Conservation (phyloP, 768 basidiomycete species). For the Termitomyces sp. region DNA sequence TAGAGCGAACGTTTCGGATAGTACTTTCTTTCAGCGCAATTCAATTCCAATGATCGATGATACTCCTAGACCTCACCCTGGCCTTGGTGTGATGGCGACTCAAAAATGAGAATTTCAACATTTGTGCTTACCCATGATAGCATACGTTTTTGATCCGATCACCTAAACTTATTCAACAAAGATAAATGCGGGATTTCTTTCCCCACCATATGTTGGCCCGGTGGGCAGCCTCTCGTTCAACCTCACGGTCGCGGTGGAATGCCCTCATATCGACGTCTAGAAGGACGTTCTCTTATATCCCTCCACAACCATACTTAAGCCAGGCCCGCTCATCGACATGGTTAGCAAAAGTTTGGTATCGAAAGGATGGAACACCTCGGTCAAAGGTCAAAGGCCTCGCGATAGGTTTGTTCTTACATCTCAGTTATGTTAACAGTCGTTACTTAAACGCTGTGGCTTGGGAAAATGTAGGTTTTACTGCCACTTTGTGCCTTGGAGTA, state of each 20-base stretch:
- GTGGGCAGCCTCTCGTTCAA: conserved; percentile 22
- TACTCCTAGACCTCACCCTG: too few species aligned
- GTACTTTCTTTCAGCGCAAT: too few species aligned
- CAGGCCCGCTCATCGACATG: conserved; percentile 17
- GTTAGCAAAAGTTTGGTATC: conserved; percentile 24
- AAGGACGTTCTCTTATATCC: background rate
- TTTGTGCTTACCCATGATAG: too few species aligned
- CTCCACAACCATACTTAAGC: background rate
- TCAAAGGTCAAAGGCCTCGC: conserved; percentile 26
- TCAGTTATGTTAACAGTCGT: background rate
- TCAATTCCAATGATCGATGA: too few species aligned
- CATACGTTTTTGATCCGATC: too few species aligned
- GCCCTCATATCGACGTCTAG: conserved; percentile 9
- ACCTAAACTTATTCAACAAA: too few species aligned
- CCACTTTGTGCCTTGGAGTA: background rate
- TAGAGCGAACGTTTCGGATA: too few species aligned
- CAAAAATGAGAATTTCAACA: too few species aligned
- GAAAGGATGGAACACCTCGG: conserved; percentile 29
- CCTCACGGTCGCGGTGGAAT: conserved; percentile 14
- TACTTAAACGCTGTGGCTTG: background rate
- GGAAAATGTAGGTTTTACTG: background rate
- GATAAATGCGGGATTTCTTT: background rate
- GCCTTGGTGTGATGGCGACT: too few species aligned
- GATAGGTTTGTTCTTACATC: conserved; percentile 19
- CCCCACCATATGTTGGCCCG: conserved; percentile 22